Conservation (phyloP, 768 basidiomycete genomes). For the Hypholoma sublateritium region DNA sequence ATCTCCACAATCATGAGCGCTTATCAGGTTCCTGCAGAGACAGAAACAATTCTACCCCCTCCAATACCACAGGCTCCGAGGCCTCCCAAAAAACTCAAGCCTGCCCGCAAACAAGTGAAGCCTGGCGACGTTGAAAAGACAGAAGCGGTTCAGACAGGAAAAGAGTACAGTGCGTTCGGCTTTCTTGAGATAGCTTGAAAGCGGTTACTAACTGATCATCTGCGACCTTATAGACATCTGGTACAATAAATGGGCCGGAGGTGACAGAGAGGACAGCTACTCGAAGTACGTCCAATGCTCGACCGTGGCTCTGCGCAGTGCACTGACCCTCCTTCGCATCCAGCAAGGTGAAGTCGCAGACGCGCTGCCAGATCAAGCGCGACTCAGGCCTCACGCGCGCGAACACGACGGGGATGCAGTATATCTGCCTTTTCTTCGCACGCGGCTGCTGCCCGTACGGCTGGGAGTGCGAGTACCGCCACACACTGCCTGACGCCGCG, state of each 20-base stretch:
- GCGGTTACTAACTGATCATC: not conserved
- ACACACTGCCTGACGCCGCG: conserved; percentile 75
- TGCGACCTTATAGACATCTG: conserved; percentile 69
- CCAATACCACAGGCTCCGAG: conserved; percentile 26
- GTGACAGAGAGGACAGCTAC: conserved; percentile 94
- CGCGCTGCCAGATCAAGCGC: conserved; percentile 82
- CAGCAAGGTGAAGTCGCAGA: conserved; percentile 93
- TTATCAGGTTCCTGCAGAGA: not conserved
- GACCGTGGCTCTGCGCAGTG: not conserved
- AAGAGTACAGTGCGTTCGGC: conserved; percentile 84
- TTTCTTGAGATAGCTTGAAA: not conserved
- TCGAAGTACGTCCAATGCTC: conserved; percentile 68
- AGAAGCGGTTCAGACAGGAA: conserved; percentile 88
- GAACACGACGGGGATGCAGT: conserved; percentile 89
- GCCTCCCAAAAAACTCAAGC: conserved; percentile 70
- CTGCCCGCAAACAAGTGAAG: conserved; percentile 93
- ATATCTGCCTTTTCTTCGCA: conserved; percentile 93
- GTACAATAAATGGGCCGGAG: conserved; percentile 99
- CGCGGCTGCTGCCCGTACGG: conserved; percentile 98
- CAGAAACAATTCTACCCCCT: not conserved
- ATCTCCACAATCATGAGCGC: not conserved
- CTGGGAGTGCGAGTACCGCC: conserved; percentile 96
- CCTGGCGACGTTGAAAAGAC: conserved; percentile 87
- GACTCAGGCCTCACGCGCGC: conserved; percentile 95
- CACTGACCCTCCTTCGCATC: conserved; percentile 5